Evolutionary conservation across 2,329 filamentous ascomycete genomes (phyloP).

Genomic region (Apiospora saccharicola): DNA sequence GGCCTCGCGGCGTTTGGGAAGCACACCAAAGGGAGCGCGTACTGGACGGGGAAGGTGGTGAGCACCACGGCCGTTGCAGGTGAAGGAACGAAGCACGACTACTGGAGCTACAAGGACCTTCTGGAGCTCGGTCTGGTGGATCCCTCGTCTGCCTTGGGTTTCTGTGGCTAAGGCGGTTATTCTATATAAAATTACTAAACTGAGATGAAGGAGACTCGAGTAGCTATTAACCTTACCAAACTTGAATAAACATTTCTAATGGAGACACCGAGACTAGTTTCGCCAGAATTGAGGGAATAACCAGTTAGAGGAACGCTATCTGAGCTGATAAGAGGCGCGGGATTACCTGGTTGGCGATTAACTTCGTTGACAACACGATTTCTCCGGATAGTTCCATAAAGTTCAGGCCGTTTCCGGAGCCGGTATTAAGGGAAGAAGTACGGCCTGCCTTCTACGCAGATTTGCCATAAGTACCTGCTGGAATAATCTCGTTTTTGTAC

Average conservation of each 20-base stretch:
- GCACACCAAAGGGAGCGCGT: conserved; percentile 18
- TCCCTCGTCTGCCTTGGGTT: not conserved
- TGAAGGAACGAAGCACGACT: not conserved
- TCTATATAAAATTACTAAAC: too few species aligned
- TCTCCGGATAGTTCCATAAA: not conserved
- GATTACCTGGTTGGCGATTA: not conserved
- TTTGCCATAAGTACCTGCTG: not conserved
- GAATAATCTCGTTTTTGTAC: not conserved
- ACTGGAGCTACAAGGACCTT: conserved; percentile 14
- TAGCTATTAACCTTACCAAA: too few species aligned
- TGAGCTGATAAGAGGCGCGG: not conserved
- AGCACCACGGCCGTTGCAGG: not conserved
- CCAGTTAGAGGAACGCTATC: not conserved
- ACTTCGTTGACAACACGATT: not conserved
- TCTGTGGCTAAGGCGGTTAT: not conserved
- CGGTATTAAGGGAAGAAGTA: not conserved
- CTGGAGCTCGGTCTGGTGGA: not conserved
- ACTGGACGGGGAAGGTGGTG: conserved; percentile 19
- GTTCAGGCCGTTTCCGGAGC: not conserved
- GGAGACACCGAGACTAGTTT: too few species aligned
- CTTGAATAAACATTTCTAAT: too few species aligned
- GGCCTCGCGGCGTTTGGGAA: conserved; percentile 9
- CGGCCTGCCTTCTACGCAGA: not conserved
- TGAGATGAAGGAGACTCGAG: too few species aligned
- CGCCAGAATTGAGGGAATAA: not conserved